Evolutionary conservation across 805 yeast species (phyloP), one percentile per base, ranked within the genome.

Genomic region (Candida yuanshanica): DNA sequence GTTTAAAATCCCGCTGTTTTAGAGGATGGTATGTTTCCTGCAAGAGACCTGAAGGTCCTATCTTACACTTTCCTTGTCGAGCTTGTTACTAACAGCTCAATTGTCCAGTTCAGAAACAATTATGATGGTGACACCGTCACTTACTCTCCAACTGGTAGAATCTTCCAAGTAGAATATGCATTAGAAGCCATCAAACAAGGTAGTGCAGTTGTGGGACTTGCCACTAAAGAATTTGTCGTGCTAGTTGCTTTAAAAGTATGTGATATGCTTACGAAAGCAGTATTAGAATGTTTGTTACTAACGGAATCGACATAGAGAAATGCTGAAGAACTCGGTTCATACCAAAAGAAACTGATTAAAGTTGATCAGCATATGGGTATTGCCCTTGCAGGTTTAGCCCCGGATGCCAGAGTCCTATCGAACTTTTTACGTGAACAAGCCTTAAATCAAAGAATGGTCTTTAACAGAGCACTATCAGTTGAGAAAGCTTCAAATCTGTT

Each of bases 41-140:
- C n/a, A n/a, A n/a, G n/a, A n/a, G n/a, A n/a, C n/a, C n/a, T n/a
- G n/a, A n/a, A n/a, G n/a, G n/a, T n/a, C n/a, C n/a, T n/a, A 2
- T 13, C 14, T 18, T 27, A 14, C 4, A 2, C n/a, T 27, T 8
- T 13, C 8, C 16, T 5, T 13, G n/a, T n/a, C n/a, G 31, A 27
- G n/a, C 31, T 7, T 14, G 31, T 18, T 27, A 14, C 31, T 27
- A 27, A 27, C 31, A 27, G 18, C 11, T 14, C 31, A n/a, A 27
- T 27, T 27, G 31, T 18, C 18, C 31, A 66, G 99, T 93, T 93
- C 63, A 88, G 99, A 75, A 93, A 93, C 69, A 93, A 95, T 58
- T 93, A 93, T 75, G 99, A 93, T 65, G 95, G 95, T 74, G 99
- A 93, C 65, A 83, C 98, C 36, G 96, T 93, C 44, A 93, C 99